These are phyloP conservation scores for Hebeloma cylindrosporum DNA, from an alignment of 768 basidiomycete species.

Conservation along the genomic window DNA sequence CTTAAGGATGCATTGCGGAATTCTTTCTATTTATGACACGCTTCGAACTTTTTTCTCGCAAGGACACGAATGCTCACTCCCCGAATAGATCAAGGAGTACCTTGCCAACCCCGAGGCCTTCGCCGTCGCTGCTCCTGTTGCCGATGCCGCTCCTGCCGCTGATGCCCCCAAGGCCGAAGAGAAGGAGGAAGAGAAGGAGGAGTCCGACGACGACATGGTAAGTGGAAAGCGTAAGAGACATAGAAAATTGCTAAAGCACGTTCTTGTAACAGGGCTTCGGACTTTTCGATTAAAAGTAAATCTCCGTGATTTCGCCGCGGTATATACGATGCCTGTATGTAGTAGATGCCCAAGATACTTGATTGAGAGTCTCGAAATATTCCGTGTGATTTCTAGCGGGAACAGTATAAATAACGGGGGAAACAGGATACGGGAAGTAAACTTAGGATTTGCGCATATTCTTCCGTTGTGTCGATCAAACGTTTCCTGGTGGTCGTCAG, in stretches of 20 bases:
- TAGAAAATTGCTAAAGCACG: slow-evolving; percentile 21
- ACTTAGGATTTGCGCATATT: too few species aligned
- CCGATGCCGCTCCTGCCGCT: slow-evolving; percentile 53
- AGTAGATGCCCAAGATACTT: slow-evolving; percentile 7
- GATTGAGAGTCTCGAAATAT: slow-evolving; percentile 2
- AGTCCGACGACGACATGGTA: slow-evolving; percentile 89
- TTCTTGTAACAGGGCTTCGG: slow-evolving; percentile 74
- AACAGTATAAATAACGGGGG: slow-evolving; percentile 15
- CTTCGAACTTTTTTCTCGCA: slow-evolving; percentile 19
- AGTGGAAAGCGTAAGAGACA: slow-evolving; percentile 23
- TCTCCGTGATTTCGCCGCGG: slow-evolving; percentile 20
- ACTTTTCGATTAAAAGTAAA: slow-evolving; percentile 74
- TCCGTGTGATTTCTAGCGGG: slow-evolving; percentile 10
- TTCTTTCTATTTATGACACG: slow-evolving; percentile 19
- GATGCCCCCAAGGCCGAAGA: slow-evolving; percentile 64
- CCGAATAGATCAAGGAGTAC: slow-evolving; percentile 87
- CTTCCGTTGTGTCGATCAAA: slow-evolving; percentile 23
- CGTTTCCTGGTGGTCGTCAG: slow-evolving; percentile 28
- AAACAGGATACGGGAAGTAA: slow-evolving; percentile 19
- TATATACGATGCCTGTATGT: slow-evolving; percentile 18
- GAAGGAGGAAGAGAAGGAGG: slow-evolving; percentile 82
- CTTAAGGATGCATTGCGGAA: slow-evolving; percentile 43
- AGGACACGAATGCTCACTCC: too few species aligned
- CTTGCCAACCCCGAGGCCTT: slow-evolving; percentile 99
- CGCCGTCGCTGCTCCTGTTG: slow-evolving; percentile 72